These are phyloP conservation scores for Thraustochytrium sp. DNA, from an alignment of 352 stramenopile species.

Conservation along the genomic window DNA sequence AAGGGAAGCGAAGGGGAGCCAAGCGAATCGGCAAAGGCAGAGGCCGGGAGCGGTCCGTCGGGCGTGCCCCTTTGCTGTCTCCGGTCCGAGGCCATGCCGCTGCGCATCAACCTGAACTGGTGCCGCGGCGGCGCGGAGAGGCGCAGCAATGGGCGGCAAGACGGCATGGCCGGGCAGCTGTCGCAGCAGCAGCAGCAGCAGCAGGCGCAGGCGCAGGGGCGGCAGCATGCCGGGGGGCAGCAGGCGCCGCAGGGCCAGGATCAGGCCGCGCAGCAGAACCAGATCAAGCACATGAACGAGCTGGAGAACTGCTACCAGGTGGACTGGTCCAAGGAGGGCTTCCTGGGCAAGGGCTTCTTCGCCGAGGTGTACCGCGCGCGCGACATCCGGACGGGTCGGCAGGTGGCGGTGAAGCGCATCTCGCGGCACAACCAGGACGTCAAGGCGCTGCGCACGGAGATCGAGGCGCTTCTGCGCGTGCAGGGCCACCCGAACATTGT, in stretches of 20 bases:
- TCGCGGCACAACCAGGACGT: constrained; percentile 75
- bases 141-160: background rate
- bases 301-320: constrained; percentile 28
- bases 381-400: constrained; percentile 54
- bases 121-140: constrained; percentile 15
- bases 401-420: constrained; percentile 66
- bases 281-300: constrained; percentile 35
- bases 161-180: constrained; percentile 11
- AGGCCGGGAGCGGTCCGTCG: too few relatives aligned
- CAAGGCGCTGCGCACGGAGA: constrained; percentile 70
- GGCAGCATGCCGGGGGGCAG: background rate
- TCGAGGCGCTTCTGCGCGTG: constrained; percentile 58
- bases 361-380: constrained; percentile 50
- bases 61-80: too few relatives aligned
- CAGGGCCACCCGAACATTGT: constrained; percentile 76
- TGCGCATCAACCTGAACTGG: constrained; percentile 38
- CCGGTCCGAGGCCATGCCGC: background rate
- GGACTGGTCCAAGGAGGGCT: constrained; percentile 7
- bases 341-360: constrained; percentile 38
- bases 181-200: background rate
- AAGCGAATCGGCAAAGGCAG: too few relatives aligned
- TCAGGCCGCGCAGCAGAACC: background rate
- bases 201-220: background rate
- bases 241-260: background rate
- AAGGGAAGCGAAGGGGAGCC: too few relatives aligned